Evolutionary conservation across 176 grass and related monocot species (phyloP).

Genomic region (Dendrocalamus sinicus): DNA sequence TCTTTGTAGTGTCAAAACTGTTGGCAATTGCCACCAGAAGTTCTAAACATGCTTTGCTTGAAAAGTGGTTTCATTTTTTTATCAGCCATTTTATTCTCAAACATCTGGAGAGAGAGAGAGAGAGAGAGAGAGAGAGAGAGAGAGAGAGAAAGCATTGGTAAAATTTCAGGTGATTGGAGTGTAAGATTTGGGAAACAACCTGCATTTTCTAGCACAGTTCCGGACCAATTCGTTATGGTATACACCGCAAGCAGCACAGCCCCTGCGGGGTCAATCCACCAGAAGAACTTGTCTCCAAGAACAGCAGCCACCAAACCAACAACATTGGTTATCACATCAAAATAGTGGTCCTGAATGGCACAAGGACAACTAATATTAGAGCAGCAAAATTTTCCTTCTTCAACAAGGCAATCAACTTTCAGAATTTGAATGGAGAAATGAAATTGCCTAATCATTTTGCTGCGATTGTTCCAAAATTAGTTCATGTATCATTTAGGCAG

Average conservation of each 20-base stretch:
- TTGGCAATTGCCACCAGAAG: not conserved
- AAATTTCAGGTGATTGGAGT: not conserved
- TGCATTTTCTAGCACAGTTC: conserved; percentile 80
- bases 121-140: not conserved
- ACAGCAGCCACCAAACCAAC: conserved; percentile 85
- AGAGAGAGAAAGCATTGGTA: not conserved
- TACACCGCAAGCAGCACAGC: conserved; percentile 87
- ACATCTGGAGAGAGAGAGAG: not conserved
- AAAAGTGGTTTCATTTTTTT: not conserved
- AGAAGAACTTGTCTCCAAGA: conserved; percentile 73
- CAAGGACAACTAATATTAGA: conserved; percentile 11
- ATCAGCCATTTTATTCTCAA: not conserved
- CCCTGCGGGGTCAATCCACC: conserved; percentile 88
- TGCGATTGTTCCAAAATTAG: conserved; percentile 5
- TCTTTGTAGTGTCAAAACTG: not conserved
- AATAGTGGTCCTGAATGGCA: conserved; percentile 78
- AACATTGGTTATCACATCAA: conserved; percentile 89
- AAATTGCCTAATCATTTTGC: not conserved
- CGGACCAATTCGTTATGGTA: conserved; percentile 85
- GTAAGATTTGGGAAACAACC: conserved; percentile 36
- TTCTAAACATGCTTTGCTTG: not conserved
- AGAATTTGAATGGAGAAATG: not conserved
- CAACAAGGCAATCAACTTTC: not conserved
- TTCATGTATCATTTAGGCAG: conserved; percentile 2
- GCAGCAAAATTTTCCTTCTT: not conserved